Evolutionary conservation across 129 eudicot species (phyloP).

Genomic region (Artemisia argyi): DNA sequence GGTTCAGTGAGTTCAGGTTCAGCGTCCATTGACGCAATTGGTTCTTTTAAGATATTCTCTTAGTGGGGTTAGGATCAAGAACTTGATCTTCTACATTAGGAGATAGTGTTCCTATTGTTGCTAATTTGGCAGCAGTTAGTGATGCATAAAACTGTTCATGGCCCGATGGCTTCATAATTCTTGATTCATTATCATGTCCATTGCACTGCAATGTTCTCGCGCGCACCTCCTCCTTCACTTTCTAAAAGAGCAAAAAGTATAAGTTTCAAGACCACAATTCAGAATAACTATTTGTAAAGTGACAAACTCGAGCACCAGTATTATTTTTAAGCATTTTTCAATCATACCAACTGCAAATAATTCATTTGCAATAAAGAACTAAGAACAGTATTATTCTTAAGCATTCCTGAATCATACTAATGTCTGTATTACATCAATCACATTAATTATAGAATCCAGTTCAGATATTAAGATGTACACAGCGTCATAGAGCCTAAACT

Average conservation of each 20-base stretch:
- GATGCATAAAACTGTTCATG: conserved; percentile 69
- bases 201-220: conserved; percentile 43
- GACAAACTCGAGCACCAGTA: not conserved
- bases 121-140: conserved; percentile 27
- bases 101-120: conserved; percentile 20
- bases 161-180: conserved; percentile 49
- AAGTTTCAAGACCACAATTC: not conserved
- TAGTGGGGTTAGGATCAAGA: conserved; percentile 18
- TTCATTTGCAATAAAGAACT: too few relatives aligned
- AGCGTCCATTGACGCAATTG: conserved; percentile 38
- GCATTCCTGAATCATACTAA: too few relatives aligned
- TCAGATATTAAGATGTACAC: too few relatives aligned
- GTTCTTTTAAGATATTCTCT: conserved; percentile 45
- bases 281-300: not conserved
- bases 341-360: too few relatives aligned
- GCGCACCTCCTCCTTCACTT: conserved; percentile 61
- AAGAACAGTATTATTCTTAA: too few relatives aligned
- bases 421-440: too few relatives aligned
- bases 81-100: conserved; percentile 22
- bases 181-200: conserved; percentile 33
- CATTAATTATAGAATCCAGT: too few relatives aligned
- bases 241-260: conserved; percentile 34
- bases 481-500: too few relatives aligned
- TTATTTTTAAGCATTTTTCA: not conserved
- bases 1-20: conserved; percentile 27